A percentile compares a stretch with the other conserved stretches of the same genome.
These are phyloP conservation scores for Asterella californica DNA, from an alignment of 225 moss, liverwort and hornwort genomes.

Conservation along the genomic window DNA sequence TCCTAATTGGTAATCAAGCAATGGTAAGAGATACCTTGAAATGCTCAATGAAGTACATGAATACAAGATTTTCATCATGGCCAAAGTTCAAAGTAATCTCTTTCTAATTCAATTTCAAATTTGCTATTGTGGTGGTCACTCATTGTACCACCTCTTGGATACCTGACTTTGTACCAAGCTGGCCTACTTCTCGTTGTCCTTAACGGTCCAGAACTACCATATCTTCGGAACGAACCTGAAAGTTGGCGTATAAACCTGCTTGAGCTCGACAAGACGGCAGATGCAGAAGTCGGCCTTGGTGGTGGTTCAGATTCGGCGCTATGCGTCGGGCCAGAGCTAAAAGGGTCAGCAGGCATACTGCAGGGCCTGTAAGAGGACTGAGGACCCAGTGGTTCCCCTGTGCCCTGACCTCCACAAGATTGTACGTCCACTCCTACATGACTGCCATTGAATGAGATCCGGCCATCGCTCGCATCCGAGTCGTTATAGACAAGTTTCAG, in stretches of 20 bases:
- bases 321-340: constrained; percentile 50
- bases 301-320: constrained; percentile 51
- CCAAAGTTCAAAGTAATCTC: constrained; percentile 54
- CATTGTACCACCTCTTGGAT: constrained; percentile 41
- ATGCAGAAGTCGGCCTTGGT: constrained; percentile 54
- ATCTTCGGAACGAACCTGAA: constrained; percentile 59
- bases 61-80: constrained; percentile 27
- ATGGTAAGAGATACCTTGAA: constrained; percentile 18
- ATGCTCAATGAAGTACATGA: constrained; percentile 20
- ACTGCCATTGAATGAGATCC: constrained; percentile 25
- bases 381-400: constrained; percentile 38
- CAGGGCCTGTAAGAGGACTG: constrained; percentile 24
- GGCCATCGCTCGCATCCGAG: constrained; percentile 39
- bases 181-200: constrained; percentile 45
- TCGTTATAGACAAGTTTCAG: constrained; percentile 65
- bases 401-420: constrained; percentile 10
- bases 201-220: constrained; percentile 58
- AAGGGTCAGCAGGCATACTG: constrained; percentile 39
- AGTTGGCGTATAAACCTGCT: constrained; percentile 51
- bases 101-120: constrained; percentile 48
- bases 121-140: constrained; percentile 48
- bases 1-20: constrained; percentile 20
- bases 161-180: constrained; percentile 49
- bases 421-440: constrained; percentile 10
- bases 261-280: constrained; percentile 51